Evolutionary conservation across 257 asterid genomes (phyloP).

Genomic region (Lithospermum erythrorhizon): DNA sequence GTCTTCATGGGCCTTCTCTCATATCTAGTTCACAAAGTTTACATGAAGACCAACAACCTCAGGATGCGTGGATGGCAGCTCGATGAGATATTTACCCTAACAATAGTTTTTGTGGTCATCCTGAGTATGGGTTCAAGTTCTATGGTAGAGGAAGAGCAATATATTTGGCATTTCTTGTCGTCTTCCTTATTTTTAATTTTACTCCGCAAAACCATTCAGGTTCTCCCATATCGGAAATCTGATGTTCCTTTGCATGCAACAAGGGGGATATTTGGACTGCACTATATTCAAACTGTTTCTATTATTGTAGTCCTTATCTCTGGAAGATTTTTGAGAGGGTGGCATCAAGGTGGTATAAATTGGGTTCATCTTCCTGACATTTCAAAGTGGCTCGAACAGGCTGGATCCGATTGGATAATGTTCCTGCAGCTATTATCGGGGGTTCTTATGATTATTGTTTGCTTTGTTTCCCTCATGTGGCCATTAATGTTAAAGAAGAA

Average conservation of each 20-base stretch:
- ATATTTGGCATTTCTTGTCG: conserved; percentile 74
- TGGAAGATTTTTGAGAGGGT: conserved; percentile 79
- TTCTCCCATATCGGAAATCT: conserved; percentile 15
- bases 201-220: conserved; percentile 49
- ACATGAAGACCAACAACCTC: conserved; percentile 15
- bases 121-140: conserved; percentile 92
- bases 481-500: conserved; percentile 22
- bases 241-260: conserved; percentile 11
- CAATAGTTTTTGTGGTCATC: conserved; percentile 35
- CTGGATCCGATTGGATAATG: conserved; percentile 35
- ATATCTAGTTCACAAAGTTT: conserved; percentile 26
- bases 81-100: conserved; percentile 39
- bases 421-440: conserved; percentile 46
- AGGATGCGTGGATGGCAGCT: conserved; percentile 35
- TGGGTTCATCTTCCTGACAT: conserved; percentile 82
- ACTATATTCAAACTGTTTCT: conserved; percentile 17
- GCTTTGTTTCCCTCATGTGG: conserved; percentile 26
- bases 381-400: conserved; percentile 60
- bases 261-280: conserved; percentile 10
- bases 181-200: conserved; percentile 52
- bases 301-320: conserved; percentile 38
- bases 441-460: conserved; percentile 31
- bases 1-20: conserved; percentile 40
- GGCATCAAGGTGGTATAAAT: conserved; percentile 99
- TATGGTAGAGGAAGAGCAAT: conserved; percentile 90